Base-by-base conservation (phyloP, 2,329 filamentous ascomycete species). In the Colletotrichum shisoi region DNA sequence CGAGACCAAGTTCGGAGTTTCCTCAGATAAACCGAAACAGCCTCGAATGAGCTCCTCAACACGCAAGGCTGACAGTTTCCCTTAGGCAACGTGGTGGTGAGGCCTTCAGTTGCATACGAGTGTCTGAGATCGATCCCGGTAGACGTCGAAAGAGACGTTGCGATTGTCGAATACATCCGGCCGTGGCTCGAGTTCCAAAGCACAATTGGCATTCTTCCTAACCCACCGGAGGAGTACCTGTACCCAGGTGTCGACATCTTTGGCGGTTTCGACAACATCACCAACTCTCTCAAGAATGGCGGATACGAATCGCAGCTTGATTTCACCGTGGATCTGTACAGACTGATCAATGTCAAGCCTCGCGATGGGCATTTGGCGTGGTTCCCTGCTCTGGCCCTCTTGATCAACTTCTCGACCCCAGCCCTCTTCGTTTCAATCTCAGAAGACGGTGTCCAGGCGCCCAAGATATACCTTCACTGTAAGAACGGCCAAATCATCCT, bases 151-250 rank as follows among this genome's bases (percentile, higher is more conserved):
- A 61, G 52, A 8, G 60, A 71, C n/a, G 19, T 58, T 4, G 64
- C 58, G 2, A 54, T 73, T 7, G 40, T 73, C 17, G 45, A 62
- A 34, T 73, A 70, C 45, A 31, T 73, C 2, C 19, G 53, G 8
- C 71, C 72, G 6, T 71, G 61, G 37, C 24, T 71, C 5, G 61
- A 69, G 51, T 71, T 59, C n/a, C 71, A 73, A 46, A 70, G 69
- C 56, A 72, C 71, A 2, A 15, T 72, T 31, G 61, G 66, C 9
- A 66, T 71, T 19, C 68, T 73, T 6, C 57, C 60, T 19, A 54
- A 58, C 4, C 71, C 71, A 1, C 71, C 71, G 3, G 57, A 62
- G 3, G 69, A 63, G 31, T 73, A 73, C 51, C 60, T 73, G n/a
- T 68, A 69, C 19, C 68, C 69, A 0, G 71, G 69, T 4, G 70